Evolutionary conservation across 345 rosid species (phyloP).

Genomic region (Citrus sinensis): DNA sequence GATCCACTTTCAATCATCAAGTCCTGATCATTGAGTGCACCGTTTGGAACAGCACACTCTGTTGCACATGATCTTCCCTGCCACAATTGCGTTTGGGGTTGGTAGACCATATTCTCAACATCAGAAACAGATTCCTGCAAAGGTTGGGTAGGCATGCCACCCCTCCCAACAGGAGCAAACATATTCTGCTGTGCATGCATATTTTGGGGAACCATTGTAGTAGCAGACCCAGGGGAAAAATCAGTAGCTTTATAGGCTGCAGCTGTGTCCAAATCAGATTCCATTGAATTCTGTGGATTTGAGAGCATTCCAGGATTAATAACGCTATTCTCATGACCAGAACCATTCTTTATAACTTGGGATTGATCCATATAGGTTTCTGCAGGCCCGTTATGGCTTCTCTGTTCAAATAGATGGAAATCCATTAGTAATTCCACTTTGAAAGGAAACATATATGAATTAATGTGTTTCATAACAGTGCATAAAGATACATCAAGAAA

Average conservation of each 20-base stretch:
- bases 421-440: background rate
- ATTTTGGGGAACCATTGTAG: slow-evolving; percentile 29
- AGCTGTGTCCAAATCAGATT: slow-evolving; percentile 38
- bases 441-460: background rate
- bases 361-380: slow-evolving; percentile 44
- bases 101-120: slow-evolving; percentile 45
- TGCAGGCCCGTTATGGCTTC: slow-evolving; percentile 36
- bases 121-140: slow-evolving; percentile 39
- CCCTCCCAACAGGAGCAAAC: slow-evolving; percentile 36
- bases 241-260: slow-evolving; percentile 34
- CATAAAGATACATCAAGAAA: background rate
- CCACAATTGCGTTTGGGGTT: slow-evolving; percentile 41
- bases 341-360: slow-evolving; percentile 40
- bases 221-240: slow-evolving; percentile 21
- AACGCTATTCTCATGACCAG: slow-evolving; percentile 39
- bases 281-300: slow-evolving; percentile 37
- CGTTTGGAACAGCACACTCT: slow-evolving; percentile 28
- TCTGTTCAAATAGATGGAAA: slow-evolving; percentile 36
- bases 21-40: slow-evolving; percentile 29
- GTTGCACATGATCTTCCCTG: slow-evolving; percentile 31
- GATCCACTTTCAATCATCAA: slow-evolving; percentile 28
- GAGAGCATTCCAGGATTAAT: slow-evolving; percentile 29
- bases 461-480: background rate
- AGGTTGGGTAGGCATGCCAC: slow-evolving; percentile 28
- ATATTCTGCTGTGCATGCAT: slow-evolving; percentile 31